A percentile compares a stretch with the other conserved stretches of the same genome.
phyloP scores from a whole-genome alignment of 345 rosid genomes.

The Gossypium arboreum region DNA sequence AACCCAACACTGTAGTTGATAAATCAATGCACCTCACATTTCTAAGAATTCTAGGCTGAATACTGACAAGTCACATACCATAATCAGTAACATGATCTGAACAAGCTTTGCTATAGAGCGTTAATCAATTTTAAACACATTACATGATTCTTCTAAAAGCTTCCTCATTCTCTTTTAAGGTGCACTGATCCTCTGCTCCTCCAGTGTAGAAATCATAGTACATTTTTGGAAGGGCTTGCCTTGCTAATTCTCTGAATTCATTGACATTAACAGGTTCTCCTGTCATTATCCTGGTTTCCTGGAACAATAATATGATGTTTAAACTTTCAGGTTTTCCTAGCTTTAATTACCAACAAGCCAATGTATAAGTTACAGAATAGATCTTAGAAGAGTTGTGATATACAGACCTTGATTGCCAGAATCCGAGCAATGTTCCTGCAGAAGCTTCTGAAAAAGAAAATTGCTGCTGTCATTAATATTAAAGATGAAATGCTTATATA shows the following conservation, averaged over 20 bases:
- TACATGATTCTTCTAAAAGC: constrained; percentile 67
- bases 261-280: constrained; percentile 59
- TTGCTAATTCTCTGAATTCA: constrained; percentile 77
- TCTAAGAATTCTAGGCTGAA: constrained; percentile 68
- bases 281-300: constrained; percentile 37
- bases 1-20: constrained; percentile 53
- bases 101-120: too few species aligned
- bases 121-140: not conserved
- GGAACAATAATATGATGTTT: not conserved
- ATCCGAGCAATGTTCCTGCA: not conserved
- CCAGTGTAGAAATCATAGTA: constrained; percentile 65
- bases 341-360: not conserved
- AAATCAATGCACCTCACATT: constrained; percentile 59
- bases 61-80: constrained; percentile 33
- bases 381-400: not conserved
- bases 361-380: not conserved
- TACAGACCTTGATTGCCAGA: not conserved
- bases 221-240: constrained; percentile 70
- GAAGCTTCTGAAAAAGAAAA: not conserved
- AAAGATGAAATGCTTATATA: not conserved
- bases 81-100: not conserved
- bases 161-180: constrained; percentile 61
- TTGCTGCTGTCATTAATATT: not conserved
- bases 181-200: constrained; percentile 74
- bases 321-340: constrained; percentile 7